Evolutionary conservation across 2,329 filamentous ascomycete species (phyloP).

Genomic region (Passalora sequoiae): DNA sequence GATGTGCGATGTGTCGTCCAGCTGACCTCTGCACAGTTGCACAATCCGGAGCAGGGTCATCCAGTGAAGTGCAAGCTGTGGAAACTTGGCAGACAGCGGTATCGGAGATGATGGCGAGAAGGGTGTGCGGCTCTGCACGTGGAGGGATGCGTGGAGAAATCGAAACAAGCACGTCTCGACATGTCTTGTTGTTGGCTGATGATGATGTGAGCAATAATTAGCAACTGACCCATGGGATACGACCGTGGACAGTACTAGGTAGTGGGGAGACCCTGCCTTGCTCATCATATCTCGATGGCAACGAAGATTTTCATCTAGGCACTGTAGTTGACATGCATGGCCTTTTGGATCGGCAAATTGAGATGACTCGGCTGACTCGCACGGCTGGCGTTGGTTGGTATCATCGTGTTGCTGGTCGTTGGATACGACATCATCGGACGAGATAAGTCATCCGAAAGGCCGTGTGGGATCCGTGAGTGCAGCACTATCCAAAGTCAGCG

Average conservation of each 20-base stretch:
- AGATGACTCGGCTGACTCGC: too few species aligned
- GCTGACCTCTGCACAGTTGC: conserved; percentile 6
- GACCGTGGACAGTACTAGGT: too few species aligned
- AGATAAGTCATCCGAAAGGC: background rate
- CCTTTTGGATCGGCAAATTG: too few species aligned
- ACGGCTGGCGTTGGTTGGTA: too few species aligned
- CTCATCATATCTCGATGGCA: too few species aligned
- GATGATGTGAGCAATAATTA: too few species aligned
- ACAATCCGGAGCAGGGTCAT: conserved; percentile 22
- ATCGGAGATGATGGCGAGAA: conserved; percentile 13
- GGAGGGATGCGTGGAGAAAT: conserved; percentile 8
- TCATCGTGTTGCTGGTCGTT: too few species aligned
- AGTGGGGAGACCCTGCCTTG: too few species aligned
- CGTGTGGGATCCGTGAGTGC: background rate
- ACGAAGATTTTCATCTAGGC: too few species aligned
- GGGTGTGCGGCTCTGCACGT: conserved; percentile 6
- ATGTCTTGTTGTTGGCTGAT: too few species aligned
- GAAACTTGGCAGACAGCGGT: background rate
- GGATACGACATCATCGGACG: conserved; percentile 2
- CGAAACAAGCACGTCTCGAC: conserved; percentile 2
- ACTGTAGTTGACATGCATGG: too few species aligned
- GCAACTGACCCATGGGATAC: too few species aligned
- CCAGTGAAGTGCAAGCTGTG: conserved; percentile 8
- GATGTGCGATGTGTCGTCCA: background rate
- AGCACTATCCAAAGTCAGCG: conserved; percentile 1